Percentiles rank a stretch among this genome's conserved stretches.
These are phyloP conservation scores for Datisca glomerata DNA, from an alignment of 306 rosid species.

Conservation along the genomic window DNA sequence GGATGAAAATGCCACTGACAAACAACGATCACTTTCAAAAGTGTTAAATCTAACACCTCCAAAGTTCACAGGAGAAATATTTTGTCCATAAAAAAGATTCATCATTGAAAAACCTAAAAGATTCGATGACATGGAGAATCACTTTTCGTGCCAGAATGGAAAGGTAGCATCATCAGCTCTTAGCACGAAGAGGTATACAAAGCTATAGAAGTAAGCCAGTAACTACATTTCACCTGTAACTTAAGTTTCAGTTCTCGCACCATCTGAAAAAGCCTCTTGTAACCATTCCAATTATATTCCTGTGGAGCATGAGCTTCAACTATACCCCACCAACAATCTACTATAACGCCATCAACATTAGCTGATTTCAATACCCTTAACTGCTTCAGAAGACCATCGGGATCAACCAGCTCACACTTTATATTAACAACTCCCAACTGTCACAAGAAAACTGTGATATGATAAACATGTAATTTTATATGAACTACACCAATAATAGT, in stretches of 20 bases:
- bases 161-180: background rate
- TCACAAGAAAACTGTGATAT: constrained; percentile 25
- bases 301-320: constrained; percentile 93
- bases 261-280: constrained; percentile 88
- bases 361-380: constrained; percentile 71
- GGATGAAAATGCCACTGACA: too few species aligned
- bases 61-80: too few species aligned
- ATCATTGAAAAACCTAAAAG: too few species aligned
- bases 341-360: constrained; percentile 75
- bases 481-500: too few species aligned
- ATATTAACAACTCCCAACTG: constrained; percentile 87
- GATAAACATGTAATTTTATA: too few species aligned
- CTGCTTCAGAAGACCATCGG: constrained; percentile 79
- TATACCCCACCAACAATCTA: constrained; percentile 99
- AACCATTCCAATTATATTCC: constrained; percentile 97
- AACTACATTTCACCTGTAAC: constrained; percentile 49
- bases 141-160: background rate
- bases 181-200: background rate
- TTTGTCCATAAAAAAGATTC: constrained; percentile 1
- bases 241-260: constrained; percentile 73
- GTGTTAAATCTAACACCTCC: too few species aligned
- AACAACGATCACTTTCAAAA: too few species aligned
- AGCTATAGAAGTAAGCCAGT: background rate
- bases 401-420: constrained; percentile 93
- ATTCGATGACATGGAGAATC: too few species aligned